phyloP scores from a whole-genome alignment of 163 green algal genomes.

The Scenedesmus sp. region DNA sequence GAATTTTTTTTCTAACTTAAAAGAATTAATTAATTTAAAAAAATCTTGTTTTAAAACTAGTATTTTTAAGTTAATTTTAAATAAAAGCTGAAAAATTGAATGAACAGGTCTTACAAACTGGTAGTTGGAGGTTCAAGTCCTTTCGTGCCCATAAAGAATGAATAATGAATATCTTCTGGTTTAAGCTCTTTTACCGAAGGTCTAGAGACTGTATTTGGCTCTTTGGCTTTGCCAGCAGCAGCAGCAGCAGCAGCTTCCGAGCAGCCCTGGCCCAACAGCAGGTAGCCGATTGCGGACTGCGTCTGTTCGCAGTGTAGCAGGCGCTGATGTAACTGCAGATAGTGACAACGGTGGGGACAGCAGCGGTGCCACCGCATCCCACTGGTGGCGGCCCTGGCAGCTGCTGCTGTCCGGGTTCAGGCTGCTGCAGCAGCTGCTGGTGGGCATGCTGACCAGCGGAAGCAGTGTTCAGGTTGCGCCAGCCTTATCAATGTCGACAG shows the following conservation, averaged over 20 bases:
- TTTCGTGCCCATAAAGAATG: slow-evolving; percentile 74
- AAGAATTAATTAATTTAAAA: slow-evolving; percentile 6
- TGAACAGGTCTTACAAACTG: slow-evolving; percentile 47
- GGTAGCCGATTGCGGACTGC: background rate
- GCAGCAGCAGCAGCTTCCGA: background rate
- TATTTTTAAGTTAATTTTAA: background rate
- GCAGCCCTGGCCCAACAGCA: background rate
- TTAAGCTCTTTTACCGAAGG: too few relatives aligned
- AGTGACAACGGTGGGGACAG: background rate
- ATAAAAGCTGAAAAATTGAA: background rate
- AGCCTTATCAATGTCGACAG: background rate
- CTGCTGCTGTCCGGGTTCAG: slow-evolving; percentile 14
- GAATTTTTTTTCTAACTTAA: background rate
- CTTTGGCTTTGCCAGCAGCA: background rate
- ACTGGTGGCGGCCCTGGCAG: slow-evolving; percentile 14
- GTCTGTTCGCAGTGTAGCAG: background rate
- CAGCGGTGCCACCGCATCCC: background rate
- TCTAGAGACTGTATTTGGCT: too few relatives aligned
- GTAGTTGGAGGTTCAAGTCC: slow-evolving; percentile 50
- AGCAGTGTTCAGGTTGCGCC: background rate
- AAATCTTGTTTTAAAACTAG: background rate
- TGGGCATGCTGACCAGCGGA: background rate
- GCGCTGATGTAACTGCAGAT: background rate
- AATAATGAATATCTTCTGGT: slow-evolving; percentile 64
- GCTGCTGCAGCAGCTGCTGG: slow-evolving; percentile 15